These are phyloP conservation scores for Phtheirospermum japonicum DNA, from an alignment of 257 asterid genomes.

Conservation along the genomic window DNA sequence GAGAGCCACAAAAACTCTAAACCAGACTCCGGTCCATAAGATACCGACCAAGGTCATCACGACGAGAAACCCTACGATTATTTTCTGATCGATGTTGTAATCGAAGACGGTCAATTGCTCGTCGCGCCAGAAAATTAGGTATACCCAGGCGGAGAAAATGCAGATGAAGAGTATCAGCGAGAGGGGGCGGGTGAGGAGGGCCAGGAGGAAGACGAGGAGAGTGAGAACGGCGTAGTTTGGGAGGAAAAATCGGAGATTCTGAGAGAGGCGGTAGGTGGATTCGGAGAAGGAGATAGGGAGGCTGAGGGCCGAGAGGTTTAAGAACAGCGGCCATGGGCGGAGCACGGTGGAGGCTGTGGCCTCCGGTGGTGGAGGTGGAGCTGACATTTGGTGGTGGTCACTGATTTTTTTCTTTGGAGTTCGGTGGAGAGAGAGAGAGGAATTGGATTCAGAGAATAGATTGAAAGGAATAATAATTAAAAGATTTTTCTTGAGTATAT, in stretches of 20 bases:
- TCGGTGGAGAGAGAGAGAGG: constrained; percentile 15
- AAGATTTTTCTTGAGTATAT: no score
- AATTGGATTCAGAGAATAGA: not conserved
- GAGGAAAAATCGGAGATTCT: constrained; percentile 65
- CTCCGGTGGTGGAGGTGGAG: constrained; percentile 41
- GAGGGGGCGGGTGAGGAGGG: constrained; percentile 66
- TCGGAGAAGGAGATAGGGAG: constrained; percentile 85
- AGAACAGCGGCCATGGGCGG: constrained; percentile 74
- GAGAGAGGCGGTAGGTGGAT: constrained; percentile 61
- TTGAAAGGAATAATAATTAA: not conserved
- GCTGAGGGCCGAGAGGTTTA: constrained; percentile 51
- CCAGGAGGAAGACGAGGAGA: constrained; percentile 48
- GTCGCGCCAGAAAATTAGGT: constrained; percentile 40
- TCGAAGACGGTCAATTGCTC: constrained; percentile 56
- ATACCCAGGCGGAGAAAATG: constrained; percentile 46
- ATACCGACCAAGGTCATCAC: constrained; percentile 51
- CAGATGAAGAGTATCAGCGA: constrained; percentile 55
- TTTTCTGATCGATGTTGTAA: constrained; percentile 51
- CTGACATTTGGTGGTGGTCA: constrained; percentile 31
- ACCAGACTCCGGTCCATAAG: constrained; percentile 60
- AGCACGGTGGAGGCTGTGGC: constrained; percentile 41
- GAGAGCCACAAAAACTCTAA: constrained; percentile 44
- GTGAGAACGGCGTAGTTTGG: constrained; percentile 61
- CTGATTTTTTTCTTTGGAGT: constrained; percentile 6
- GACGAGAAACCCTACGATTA: constrained; percentile 44